Conservation (phyloP, 208 protist genomes). For the Crithidia brevicula region DNA sequence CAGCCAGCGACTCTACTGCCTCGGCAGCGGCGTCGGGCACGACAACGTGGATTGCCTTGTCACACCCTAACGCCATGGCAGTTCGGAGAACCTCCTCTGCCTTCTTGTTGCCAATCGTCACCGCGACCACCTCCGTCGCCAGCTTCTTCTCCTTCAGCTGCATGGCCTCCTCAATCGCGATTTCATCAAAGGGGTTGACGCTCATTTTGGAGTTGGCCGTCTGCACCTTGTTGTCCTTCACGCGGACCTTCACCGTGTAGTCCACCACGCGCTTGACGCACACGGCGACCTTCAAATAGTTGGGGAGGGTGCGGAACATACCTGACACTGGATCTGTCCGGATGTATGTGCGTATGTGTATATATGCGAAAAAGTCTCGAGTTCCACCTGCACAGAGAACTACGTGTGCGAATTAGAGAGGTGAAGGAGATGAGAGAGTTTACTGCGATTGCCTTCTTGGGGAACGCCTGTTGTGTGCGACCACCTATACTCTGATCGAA, state of each 20-base stretch:
- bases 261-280: conserved; percentile 98
- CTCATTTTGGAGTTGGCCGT: conserved; percentile 95
- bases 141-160: conserved; percentile 94
- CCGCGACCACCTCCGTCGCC: conserved; percentile 92
- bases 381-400: too few relatives aligned
- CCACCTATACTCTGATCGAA: too few relatives aligned
- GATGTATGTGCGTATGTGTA: neutral
- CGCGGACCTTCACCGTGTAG: conserved; percentile 96
- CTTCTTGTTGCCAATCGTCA: conserved; percentile 94
- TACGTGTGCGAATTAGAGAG: too few relatives aligned
- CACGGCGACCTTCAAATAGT: conserved; percentile 91
- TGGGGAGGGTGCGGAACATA: conserved; percentile 58
- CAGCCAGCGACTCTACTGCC: conserved; percentile 88
- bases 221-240: conserved; percentile 96
- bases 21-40: conserved; percentile 65
- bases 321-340: neutral
- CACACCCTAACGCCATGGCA: conserved; percentile 96
- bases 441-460: too few relatives aligned
- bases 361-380: too few relatives aligned
- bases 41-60: conserved; percentile 94
- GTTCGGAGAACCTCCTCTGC: conserved; percentile 90
- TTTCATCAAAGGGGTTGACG: conserved; percentile 98
- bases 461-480: too few relatives aligned
- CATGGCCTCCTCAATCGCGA: conserved; percentile 96
- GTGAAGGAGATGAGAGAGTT: too few relatives aligned